These are phyloP conservation scores for Fraxinus paxiana DNA, from an alignment of 305 asterid genomes.

Conservation along the genomic window DNA sequence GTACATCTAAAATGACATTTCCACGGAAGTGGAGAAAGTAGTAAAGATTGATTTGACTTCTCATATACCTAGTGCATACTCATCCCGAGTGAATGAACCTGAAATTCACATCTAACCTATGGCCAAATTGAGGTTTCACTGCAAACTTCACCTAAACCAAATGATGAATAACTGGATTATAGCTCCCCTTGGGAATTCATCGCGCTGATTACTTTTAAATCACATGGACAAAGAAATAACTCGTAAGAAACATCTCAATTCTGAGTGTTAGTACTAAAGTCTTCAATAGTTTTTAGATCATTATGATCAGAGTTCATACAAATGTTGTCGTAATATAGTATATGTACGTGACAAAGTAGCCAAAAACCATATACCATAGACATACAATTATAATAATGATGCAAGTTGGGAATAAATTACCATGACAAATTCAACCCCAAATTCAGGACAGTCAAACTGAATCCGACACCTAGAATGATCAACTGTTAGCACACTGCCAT, in stretches of 20 bases:
- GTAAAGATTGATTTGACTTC: background rate
- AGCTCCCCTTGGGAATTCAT: background rate
- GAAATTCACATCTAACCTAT: background rate
- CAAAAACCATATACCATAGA: conserved; percentile 2
- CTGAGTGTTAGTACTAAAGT: background rate
- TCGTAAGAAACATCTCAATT: background rate
- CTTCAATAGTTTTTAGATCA: background rate
- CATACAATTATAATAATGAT: conserved; percentile 17
- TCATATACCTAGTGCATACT: background rate
- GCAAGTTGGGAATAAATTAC: conserved; percentile 39
- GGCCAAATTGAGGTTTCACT: background rate
- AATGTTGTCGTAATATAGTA: background rate
- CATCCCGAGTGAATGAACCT: background rate
- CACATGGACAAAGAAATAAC: conserved; percentile 1
- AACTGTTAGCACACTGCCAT: conserved; percentile 86
- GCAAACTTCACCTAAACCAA: background rate
- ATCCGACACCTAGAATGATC: conserved; percentile 83
- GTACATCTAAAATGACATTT: background rate
- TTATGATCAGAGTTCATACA: background rate
- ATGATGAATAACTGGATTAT: background rate
- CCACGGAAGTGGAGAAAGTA: background rate
- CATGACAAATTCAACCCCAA: conserved; percentile 90
- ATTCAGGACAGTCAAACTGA: conserved; percentile 85
- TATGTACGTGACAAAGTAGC: background rate
- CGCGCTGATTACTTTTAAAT: background rate